These are phyloP conservation scores for Apium graveolens DNA, from an alignment of 129 eudicot species.

Conservation along the genomic window DNA sequence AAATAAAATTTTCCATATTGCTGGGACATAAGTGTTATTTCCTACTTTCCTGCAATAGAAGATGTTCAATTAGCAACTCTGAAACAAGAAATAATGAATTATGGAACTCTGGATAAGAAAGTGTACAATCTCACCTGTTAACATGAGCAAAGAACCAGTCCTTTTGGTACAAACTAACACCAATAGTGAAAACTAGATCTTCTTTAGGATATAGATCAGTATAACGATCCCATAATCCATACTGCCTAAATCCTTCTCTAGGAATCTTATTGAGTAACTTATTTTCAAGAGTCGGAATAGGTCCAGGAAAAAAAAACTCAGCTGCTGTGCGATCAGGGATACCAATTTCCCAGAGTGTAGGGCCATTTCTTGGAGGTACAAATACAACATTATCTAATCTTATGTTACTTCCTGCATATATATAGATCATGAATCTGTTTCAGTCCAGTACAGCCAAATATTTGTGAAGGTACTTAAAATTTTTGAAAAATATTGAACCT, in stretches of 20 bases:
- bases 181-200: constrained; percentile 35
- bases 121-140: constrained; percentile 25
- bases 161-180: constrained; percentile 18
- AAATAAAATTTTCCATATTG: constrained; percentile 47
- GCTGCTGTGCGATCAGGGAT: constrained; percentile 54
- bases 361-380: constrained; percentile 46
- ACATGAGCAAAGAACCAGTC: constrained; percentile 63
- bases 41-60: constrained; percentile 18
- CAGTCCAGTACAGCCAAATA: neutral
- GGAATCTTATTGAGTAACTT: neutral
- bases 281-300: constrained; percentile 23
- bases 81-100: neutral
- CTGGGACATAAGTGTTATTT: constrained; percentile 17
- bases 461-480: neutral
- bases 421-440: neutral
- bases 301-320: constrained; percentile 49
- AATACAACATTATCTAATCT: constrained; percentile 24
- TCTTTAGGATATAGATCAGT: constrained; percentile 30
- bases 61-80: neutral
- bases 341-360: constrained; percentile 62
- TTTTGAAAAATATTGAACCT: constrained; percentile 16
- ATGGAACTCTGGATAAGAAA: neutral
- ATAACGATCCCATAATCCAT: constrained; percentile 48
- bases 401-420: constrained; percentile 17
- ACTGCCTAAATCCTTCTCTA: constrained; percentile 35